These are phyloP conservation scores for Apium graveolens DNA, from an alignment of 129 eudicot species.

Conservation along the genomic window DNA sequence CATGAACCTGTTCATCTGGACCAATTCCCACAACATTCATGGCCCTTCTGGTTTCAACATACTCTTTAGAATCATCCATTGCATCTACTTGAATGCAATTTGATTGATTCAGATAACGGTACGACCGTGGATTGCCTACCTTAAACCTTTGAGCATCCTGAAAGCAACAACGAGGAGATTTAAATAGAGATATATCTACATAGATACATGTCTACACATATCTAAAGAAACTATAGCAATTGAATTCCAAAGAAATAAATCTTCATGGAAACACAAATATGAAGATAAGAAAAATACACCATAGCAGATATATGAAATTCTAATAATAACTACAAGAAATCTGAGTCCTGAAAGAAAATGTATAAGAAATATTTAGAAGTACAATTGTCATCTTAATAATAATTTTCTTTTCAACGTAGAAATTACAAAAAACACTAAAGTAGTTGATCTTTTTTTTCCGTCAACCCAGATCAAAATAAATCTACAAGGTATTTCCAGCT, in stretches of 20 bases:
- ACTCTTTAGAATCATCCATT: constrained; percentile 68
- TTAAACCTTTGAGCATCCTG: constrained; percentile 71
- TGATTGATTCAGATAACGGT: constrained; percentile 85
- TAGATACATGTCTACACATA: neutral
- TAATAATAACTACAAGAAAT: neutral
- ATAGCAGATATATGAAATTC: neutral
- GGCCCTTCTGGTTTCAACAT: constrained; percentile 62
- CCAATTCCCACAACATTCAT: constrained; percentile 86
- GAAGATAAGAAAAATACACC: neutral
- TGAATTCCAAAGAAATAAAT: neutral
- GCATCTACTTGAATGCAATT: constrained; percentile 59
- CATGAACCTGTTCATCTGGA: constrained; percentile 71
- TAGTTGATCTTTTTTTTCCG: neutral
- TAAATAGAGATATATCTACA: too few relatives aligned
- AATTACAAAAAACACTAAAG: neutral
- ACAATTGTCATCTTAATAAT: neutral
- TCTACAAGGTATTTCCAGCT: neutral
- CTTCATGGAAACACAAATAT: neutral
- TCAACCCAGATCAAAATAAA: neutral
- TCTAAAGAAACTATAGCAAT: neutral
- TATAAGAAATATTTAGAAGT: neutral
- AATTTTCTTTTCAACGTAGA: neutral
- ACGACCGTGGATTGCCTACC: constrained; percentile 59
- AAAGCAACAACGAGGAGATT: constrained; percentile 14
- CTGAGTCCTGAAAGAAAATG: neutral